These are phyloP conservation scores for Boletus subcaerulescens DNA, from an alignment of 768 basidiomycete genomes.

Conservation along the genomic window DNA sequence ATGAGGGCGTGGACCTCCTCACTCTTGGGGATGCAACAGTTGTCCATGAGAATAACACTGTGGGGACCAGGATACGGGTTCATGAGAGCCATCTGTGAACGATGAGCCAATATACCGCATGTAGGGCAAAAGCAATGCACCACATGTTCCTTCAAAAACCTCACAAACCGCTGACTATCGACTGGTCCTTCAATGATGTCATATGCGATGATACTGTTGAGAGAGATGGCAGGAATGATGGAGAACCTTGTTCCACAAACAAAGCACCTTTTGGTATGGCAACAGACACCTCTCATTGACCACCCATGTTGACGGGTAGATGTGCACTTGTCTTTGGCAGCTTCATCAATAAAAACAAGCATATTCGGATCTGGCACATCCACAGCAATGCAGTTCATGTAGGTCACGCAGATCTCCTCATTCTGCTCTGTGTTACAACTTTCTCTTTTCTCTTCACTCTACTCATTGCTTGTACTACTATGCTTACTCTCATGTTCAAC, in stretches of 20 bases:
- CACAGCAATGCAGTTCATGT: constrained; percentile 6
- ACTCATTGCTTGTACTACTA: too few species aligned
- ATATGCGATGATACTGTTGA: constrained; percentile 19
- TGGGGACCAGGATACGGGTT: neutral
- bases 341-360: constrained; percentile 9
- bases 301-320: neutral
- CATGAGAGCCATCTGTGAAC: neutral
- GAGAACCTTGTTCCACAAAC: constrained; percentile 4
- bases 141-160: constrained; percentile 9
- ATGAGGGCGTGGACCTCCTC: constrained; percentile 17
- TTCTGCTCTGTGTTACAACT: too few species aligned
- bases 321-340: constrained; percentile 9
- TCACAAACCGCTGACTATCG: neutral
- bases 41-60: constrained; percentile 24
- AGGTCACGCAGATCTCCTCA: neutral
- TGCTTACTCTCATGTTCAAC: too few species aligned
- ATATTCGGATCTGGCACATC: constrained; percentile 14
- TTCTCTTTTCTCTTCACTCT: too few species aligned
- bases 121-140: neutral
- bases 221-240: constrained; percentile 18
- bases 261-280: constrained; percentile 5
- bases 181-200: constrained; percentile 18
- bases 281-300: neutral
- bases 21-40: constrained; percentile 24
- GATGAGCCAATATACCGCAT: neutral